Evolutionary conservation across 208 protist species (phyloP).

Genomic region (Leptomonas pyrrhocoris): DNA sequence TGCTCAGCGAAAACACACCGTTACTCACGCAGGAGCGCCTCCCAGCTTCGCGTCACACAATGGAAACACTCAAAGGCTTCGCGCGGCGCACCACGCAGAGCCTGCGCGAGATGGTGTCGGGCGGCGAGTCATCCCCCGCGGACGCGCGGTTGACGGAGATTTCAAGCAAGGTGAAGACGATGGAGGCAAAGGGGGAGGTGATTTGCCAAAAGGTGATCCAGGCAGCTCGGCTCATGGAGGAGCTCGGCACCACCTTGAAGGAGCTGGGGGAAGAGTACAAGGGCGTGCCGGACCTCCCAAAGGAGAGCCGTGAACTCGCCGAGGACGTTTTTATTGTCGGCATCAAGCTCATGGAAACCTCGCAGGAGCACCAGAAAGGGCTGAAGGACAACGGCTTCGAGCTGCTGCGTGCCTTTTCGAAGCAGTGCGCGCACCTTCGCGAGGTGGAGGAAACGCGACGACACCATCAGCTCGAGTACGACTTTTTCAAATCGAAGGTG

Average conservation of each 20-base stretch:
- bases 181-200: constrained; percentile 45
- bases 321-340: constrained; percentile 59
- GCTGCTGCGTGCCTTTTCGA: constrained; percentile 52
- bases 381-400: constrained; percentile 70
- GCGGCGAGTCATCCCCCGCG: constrained; percentile 36
- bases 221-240: constrained; percentile 66
- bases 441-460: constrained; percentile 60
- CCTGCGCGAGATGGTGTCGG: constrained; percentile 64
- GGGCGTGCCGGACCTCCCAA: constrained; percentile 56
- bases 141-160: constrained; percentile 52
- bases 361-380: constrained; percentile 60
- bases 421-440: constrained; percentile 48
- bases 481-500: constrained; percentile 84
- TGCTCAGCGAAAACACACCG: no score
- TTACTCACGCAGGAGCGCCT: no score
- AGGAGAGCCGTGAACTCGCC: constrained; percentile 56
- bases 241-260: constrained; percentile 62
- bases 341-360: constrained; percentile 48
- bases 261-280: constrained; percentile 79
- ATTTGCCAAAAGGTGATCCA: constrained; percentile 66
- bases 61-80: constrained; percentile 74
- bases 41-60: neutral
- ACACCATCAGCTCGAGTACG: constrained; percentile 71
- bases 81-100: constrained; percentile 83
- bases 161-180: constrained; percentile 46